Base-by-base conservation (phyloP, 2,329 filamentous ascomycete species). In the Ophiocordyceps polyrhachis-furcata region DNA sequence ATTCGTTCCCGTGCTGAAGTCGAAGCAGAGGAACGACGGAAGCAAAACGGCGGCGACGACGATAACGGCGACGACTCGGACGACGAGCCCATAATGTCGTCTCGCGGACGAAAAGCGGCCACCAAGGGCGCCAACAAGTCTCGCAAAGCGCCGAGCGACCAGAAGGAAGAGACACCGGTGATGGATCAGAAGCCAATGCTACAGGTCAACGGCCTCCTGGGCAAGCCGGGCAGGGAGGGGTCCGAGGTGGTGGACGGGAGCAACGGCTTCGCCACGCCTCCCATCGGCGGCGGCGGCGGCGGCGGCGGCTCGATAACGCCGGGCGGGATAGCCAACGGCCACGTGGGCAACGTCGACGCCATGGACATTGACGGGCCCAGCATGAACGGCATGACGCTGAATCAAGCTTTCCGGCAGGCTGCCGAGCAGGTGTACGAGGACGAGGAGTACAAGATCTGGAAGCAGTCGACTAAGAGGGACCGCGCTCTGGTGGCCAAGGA, bases 71-170 rank as follows among this genome's bases (percentile, higher is more conserved):
- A 95, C 47, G 89, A 95, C 60, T 94, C 87, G 52, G 89, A 96
- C 55, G 89, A 96, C 58, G 88, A 94, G 62, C 91, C 91, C 9
- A 96, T 98, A 56, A 96, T 96, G 84, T 91, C 91, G 47, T 95
- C 89, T 43, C 77, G 91, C 51, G 91, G 91, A 44, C 81, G 91
- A 41, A 94, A 89, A 59, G 84, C 87, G 15, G 56, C 58, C 4
- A 83, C 84, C 52, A 88, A 83, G 57, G 81, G 86, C 20, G 78
- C 79, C 49, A 89, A 81, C 52, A 79, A 81, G 53, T 79, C 81
- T 19, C 76, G 86, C 44, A 89, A 86, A 55, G 80, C 83, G 3
- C 78, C 76, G 20, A 69, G 74, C 42, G 80, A 82, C 47, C 76
- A 78, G 50, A 81, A 83, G 50, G 86, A 95, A 59, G 80, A 79